Percentiles rank a stretch among this genome's conserved stretches.
Conservation (phyloP, 768 basidiomycete genomes). For the Dentipellis sp. region DNA sequence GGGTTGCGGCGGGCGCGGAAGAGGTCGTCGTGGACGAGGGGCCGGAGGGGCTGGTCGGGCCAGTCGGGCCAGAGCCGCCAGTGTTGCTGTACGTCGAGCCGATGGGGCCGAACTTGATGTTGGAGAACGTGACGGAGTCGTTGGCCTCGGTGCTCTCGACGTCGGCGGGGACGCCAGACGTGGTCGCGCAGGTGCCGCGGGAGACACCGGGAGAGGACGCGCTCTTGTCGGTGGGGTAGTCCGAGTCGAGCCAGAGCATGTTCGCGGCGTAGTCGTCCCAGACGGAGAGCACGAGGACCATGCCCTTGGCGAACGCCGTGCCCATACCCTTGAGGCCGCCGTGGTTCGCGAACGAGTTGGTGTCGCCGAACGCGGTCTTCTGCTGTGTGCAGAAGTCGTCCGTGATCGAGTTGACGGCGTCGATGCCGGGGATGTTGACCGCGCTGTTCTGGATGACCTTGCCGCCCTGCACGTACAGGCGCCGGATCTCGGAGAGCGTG, state of each 20-base stretch:
- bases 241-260: conserved; percentile 53
- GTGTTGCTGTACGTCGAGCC: conserved; percentile 29
- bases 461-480: conserved; percentile 45
- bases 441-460: conserved; percentile 41
- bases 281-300: conserved; percentile 39
- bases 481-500: conserved; percentile 41
- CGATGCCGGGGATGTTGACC: conserved; percentile 34
- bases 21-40: background rate
- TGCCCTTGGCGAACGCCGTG: conserved; percentile 27
- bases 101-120: conserved; percentile 45
- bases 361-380: conserved; percentile 36
- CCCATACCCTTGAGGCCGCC: conserved; percentile 31
- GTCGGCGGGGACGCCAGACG: conserved; percentile 34
- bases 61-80: background rate
- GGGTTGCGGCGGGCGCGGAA: background rate
- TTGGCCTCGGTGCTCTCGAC: conserved; percentile 31
- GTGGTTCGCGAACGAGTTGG: conserved; percentile 27
- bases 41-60: background rate
- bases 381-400: conserved; percentile 34
- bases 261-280: conserved; percentile 46
- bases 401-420: conserved; percentile 35
- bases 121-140: conserved; percentile 41
- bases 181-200: conserved; percentile 41
- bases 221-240: conserved; percentile 28
- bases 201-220: conserved; percentile 31